phyloP scores from a whole-genome alignment of 1,139 yeast genomes.

The Pichia terricola region DNA sequence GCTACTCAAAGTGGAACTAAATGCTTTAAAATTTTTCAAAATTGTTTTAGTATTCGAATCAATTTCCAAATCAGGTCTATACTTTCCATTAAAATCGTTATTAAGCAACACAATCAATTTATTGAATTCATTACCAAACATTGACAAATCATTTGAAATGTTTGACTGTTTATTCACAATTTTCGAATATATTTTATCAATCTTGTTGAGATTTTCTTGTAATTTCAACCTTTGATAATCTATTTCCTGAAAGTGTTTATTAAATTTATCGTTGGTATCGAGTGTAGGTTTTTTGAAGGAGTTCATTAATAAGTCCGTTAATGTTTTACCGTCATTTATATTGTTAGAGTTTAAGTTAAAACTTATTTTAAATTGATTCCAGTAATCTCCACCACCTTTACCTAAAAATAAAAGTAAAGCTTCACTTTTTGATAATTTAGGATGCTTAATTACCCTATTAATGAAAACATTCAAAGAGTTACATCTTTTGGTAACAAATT shows the following conservation, averaged over 20 bases:
- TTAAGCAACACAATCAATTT: conserved; percentile 49
- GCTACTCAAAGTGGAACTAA: conserved; percentile 43
- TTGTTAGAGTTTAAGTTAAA: conserved; percentile 23
- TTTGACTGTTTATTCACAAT: conserved; percentile 67
- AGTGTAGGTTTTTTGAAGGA: conserved; percentile 66
- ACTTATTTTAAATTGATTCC: conserved; percentile 71
- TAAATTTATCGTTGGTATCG: conserved; percentile 45
- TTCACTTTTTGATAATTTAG: conserved; percentile 58
- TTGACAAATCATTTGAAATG: conserved; percentile 61
- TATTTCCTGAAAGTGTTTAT: conserved; percentile 74
- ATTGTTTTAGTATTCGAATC: conserved; percentile 24
- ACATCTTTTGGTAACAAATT: conserved; percentile 79
- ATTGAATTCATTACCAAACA: conserved; percentile 59
- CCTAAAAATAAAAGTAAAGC: conserved; percentile 60
- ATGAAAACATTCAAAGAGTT: conserved; percentile 73
- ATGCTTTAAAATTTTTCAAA: conserved; percentile 37
- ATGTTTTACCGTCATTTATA: conserved; percentile 32
- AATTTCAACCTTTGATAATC: conserved; percentile 74
- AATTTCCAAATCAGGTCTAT: conserved; percentile 10
- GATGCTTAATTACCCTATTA: conserved; percentile 65
- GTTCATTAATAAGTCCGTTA: conserved; percentile 84
- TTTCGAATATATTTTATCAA: conserved; percentile 70
- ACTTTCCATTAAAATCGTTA: conserved; percentile 24
- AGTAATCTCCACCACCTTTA: conserved; percentile 63
- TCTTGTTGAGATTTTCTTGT: conserved; percentile 69